Conservation (phyloP, 148 eudicot genomes). For the Rhododendron molle region DNA sequence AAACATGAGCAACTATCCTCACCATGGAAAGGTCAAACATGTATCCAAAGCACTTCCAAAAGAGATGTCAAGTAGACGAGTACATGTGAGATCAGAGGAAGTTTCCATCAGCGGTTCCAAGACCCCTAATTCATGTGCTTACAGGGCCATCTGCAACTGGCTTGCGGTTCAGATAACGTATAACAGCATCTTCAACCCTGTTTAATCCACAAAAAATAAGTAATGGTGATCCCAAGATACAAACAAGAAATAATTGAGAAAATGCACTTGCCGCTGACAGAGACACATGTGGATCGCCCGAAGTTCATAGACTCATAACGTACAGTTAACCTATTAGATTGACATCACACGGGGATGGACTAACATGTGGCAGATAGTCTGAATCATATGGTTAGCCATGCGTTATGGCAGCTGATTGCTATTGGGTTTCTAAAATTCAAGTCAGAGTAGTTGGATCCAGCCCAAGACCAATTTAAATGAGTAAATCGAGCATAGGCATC, state of each 20-base stretch:
- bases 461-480: not conserved
- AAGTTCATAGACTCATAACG: not conserved
- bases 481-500: not conserved
- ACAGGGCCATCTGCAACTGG: conserved; percentile 60
- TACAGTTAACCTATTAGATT: not conserved
- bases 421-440: not conserved
- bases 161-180: conserved; percentile 82
- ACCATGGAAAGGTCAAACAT: conserved; percentile 8
- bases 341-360: not conserved
- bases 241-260: not conserved
- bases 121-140: conserved; percentile 38
- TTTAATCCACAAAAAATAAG: conserved; percentile 4
- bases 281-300: not conserved
- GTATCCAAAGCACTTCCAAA: conserved; percentile 1
- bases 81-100: not conserved
- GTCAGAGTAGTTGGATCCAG: not conserved
- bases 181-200: conserved; percentile 98
- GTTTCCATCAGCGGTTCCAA: not conserved
- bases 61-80: not conserved
- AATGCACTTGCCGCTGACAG: not conserved
- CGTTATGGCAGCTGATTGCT: not conserved
- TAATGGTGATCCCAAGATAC: not conserved
- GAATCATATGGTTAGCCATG: not conserved
- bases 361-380: not conserved
- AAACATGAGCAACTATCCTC: not conserved